Conservation (phyloP, 2,329 filamentous ascomycete genomes). For the Penicillium sp. region DNA sequence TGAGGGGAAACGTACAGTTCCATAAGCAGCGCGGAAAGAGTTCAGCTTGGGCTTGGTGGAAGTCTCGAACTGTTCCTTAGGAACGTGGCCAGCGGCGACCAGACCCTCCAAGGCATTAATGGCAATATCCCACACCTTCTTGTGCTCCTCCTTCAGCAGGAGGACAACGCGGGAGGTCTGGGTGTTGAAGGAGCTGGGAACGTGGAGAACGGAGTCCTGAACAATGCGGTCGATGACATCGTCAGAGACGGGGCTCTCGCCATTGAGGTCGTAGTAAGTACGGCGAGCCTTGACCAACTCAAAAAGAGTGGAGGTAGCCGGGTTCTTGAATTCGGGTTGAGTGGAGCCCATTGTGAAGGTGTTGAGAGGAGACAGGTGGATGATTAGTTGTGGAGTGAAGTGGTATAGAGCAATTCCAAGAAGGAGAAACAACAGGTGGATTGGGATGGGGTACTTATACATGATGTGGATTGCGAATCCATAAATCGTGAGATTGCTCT, state of each 20-base stretch:
- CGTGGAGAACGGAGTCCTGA: constrained; percentile 58
- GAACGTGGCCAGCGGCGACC: constrained; percentile 48
- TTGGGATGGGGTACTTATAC: constrained; percentile 1
- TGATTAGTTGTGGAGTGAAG: background rate
- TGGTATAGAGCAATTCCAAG: background rate
- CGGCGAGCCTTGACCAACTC: constrained; percentile 36
- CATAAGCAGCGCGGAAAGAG: constrained; percentile 70
- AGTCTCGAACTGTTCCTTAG: constrained; percentile 54
- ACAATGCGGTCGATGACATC: constrained; percentile 34
- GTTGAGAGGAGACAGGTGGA: constrained; percentile 2
- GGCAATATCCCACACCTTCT: constrained; percentile 80
- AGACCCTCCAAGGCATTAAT: constrained; percentile 59
- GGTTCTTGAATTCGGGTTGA: constrained; percentile 36
- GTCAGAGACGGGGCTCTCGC: constrained; percentile 36
- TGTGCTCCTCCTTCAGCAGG: constrained; percentile 77
- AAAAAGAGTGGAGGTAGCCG: constrained; percentile 31
- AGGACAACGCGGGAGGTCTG: constrained; percentile 77
- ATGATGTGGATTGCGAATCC: background rate
- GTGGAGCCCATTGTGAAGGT: constrained; percentile 41
- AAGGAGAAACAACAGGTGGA: background rate
- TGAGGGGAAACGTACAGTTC: constrained; percentile 59
- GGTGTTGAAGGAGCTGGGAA: constrained; percentile 82
- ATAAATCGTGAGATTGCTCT: background rate
- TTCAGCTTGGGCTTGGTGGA: constrained; percentile 47
- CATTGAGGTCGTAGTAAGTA: constrained; percentile 34